Percentiles rank a stretch among this genome's conserved stretches.
phyloP scores from a whole-genome alignment of 768 basidiomycete species.

The Collybiopsis confluens region DNA sequence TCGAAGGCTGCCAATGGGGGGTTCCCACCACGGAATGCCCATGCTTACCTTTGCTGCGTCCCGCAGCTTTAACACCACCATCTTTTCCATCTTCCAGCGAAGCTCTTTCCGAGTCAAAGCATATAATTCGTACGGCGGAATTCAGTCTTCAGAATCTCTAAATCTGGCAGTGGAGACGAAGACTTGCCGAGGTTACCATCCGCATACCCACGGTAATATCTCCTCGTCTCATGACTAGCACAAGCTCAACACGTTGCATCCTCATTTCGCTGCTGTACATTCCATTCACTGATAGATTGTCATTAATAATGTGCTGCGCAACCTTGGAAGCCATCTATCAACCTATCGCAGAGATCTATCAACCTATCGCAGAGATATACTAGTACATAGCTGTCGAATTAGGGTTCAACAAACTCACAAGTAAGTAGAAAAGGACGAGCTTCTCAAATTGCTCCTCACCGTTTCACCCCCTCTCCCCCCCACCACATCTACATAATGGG shows the following conservation, averaged over 20 bases:
- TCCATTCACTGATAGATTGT: background rate
- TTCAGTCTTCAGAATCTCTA: no score
- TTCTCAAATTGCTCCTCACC: background rate
- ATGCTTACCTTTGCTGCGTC: no score
- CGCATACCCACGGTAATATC: background rate
- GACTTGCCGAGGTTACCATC: background rate
- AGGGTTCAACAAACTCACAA: background rate
- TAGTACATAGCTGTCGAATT: background rate
- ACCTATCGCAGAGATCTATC: conserved; percentile 4
- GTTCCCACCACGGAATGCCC: no score
- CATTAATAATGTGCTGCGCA: conserved; percentile 1
- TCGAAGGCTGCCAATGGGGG: no score
- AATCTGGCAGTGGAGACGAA: no score
- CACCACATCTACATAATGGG: background rate
- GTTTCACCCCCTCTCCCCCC: background rate
- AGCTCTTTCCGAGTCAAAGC: no score
- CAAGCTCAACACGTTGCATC: conserved; percentile 2
- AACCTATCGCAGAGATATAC: background rate
- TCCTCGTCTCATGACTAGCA: no score
- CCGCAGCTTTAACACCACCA: no score
- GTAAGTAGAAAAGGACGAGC: background rate
- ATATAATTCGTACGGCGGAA: no score
- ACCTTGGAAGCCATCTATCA: background rate
- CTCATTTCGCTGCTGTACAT: background rate
- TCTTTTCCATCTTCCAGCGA: no score